phyloP scores from a whole-genome alignment of 441 rosid species.

The Euphorbia schlechtendalii region DNA sequence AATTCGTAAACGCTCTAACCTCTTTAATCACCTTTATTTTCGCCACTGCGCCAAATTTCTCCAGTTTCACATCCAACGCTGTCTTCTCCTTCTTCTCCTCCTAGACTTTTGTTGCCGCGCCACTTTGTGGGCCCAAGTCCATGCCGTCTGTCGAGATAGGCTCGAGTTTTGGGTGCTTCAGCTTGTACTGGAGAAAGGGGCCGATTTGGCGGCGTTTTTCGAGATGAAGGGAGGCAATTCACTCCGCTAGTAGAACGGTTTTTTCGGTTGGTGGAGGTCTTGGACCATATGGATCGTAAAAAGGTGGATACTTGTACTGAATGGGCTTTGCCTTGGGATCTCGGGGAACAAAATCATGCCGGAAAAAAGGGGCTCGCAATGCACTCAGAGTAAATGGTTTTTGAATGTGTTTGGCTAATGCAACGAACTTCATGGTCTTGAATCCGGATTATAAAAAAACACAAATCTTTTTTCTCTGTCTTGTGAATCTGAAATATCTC shows the following conservation, averaged over 20 bases:
- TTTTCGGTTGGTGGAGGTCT: background rate
- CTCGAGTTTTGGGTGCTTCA: background rate
- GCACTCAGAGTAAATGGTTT: background rate
- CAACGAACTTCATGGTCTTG: background rate
- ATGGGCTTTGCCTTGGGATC: background rate
- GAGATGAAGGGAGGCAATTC: background rate
- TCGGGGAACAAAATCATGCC: background rate
- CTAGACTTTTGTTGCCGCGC: background rate
- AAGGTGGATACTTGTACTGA: background rate
- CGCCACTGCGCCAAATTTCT: background rate
- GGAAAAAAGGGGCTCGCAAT: background rate
- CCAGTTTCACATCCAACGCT: background rate
- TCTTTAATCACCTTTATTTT: background rate
- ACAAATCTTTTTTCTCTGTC: too few species aligned
- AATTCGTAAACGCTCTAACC: background rate
- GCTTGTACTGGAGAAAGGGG: background rate
- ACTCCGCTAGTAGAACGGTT: background rate
- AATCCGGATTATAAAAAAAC: background rate
- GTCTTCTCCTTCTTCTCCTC: slow-evolving; percentile 1
- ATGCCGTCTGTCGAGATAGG: background rate
- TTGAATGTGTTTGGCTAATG: background rate
- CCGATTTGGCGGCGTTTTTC: background rate
- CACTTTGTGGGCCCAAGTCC: background rate
- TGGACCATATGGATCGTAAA: background rate
- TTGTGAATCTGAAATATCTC: too few species aligned